A percentile compares a stretch with the other conserved stretches of the same genome.
These are phyloP conservation scores for Neckera pumila DNA, from an alignment of 225 moss, liverwort and hornwort species.

Conservation along the genomic window DNA sequence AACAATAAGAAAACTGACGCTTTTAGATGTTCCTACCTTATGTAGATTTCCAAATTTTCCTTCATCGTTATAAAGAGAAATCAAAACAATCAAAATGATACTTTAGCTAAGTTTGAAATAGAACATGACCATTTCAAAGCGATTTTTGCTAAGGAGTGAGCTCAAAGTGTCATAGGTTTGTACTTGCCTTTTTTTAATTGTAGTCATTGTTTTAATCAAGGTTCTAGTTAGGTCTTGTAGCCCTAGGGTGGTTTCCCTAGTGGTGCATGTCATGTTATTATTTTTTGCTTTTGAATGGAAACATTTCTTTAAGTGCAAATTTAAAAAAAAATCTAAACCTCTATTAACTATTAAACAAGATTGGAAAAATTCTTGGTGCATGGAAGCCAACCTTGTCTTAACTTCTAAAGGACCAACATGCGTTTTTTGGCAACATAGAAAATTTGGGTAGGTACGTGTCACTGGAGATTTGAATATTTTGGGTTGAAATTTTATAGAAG, in stretches of 20 bases:
- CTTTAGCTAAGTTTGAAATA: not conserved
- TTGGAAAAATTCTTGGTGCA: too few species aligned
- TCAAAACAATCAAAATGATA: not conserved
- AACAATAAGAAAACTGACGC: fast-evolving
- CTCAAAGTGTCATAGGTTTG: not conserved
- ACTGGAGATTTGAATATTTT: too few species aligned
- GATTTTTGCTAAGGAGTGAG: not conserved
- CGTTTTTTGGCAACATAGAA: too few species aligned
- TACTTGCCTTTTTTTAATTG: not conserved
- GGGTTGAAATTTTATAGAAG: too few species aligned
- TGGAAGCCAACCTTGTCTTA: fast-evolving
- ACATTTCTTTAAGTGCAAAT: too few species aligned
- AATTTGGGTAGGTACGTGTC: too few species aligned
- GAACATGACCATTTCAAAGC: not conserved
- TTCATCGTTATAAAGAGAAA: not conserved
- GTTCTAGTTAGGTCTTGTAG: not conserved
- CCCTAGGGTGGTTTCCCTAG: too few species aligned
- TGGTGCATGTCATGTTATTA: fast-evolving
- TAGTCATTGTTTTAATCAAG: not conserved
- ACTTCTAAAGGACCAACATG: too few species aligned
- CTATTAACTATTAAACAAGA: not conserved
- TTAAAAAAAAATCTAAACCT: not conserved
- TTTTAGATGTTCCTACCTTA: not conserved
- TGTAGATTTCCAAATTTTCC: not conserved
- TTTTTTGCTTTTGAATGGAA: not conserved